These are phyloP conservation scores for Begonia loranthoides DNA, from an alignment of 306 rosid species.

Conservation along the genomic window DNA sequence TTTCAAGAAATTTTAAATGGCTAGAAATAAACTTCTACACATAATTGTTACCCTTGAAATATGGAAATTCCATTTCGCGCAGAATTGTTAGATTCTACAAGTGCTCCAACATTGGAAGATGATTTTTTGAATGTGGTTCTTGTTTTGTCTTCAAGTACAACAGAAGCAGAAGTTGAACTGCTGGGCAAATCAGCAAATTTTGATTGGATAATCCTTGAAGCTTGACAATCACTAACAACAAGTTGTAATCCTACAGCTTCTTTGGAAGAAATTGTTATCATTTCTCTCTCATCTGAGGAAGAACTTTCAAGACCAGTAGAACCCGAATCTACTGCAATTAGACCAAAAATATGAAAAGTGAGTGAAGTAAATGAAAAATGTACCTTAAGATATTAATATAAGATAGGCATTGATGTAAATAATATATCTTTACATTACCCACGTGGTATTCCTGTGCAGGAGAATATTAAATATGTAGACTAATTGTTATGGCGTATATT, in stretches of 20 bases:
- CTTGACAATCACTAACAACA: conserved; percentile 16
- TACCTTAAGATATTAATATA: background rate
- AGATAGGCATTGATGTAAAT: background rate
- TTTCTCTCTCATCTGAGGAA: conserved; percentile 21
- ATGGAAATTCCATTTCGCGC: conserved; percentile 56
- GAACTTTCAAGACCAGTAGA: conserved; percentile 23
- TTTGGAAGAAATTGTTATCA: conserved; percentile 24
- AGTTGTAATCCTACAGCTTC: conserved; percentile 22
- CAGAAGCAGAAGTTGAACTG: conserved; percentile 21
- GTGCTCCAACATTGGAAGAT: conserved; percentile 21
- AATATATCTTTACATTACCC: too few species aligned
- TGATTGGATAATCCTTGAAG: conserved; percentile 25
- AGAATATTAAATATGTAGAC: too few species aligned
- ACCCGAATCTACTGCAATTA: conserved; percentile 52
- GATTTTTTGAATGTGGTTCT: conserved; percentile 20
- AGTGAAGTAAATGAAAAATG: background rate
- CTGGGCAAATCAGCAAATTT: conserved; percentile 22
- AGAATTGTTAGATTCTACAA: conserved; percentile 24
- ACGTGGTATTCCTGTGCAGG: too few species aligned
- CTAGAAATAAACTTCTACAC: background rate
- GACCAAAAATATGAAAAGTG: conserved; percentile 3
- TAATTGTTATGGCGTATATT: too few species aligned
- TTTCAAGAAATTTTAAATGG: too few species aligned
- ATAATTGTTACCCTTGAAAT: conserved; percentile 62
- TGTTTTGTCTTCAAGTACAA: conserved; percentile 17